phyloP scores from a whole-genome alignment of 805 yeast species.

The Maudiozyma serrabonitensis region DNA sequence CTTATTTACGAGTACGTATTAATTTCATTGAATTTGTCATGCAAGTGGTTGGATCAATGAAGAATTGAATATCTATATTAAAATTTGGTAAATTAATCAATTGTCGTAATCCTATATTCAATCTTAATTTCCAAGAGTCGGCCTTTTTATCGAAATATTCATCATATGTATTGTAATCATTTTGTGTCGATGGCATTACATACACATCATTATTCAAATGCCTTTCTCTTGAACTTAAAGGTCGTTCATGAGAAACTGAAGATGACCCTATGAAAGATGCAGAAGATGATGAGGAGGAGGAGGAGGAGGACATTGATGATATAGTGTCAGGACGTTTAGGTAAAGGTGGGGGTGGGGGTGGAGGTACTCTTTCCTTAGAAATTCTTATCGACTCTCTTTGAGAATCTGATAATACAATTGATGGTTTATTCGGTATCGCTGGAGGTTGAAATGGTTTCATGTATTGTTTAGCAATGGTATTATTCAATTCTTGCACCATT shows the following conservation, averaged over 20 bases:
- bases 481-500: constrained; percentile 25
- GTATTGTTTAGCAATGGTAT: constrained; percentile 10
- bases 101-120: constrained; percentile 31
- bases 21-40: constrained; percentile 1
- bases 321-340: background rate
- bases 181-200: constrained; percentile 22
- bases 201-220: background rate
- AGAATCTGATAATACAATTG: constrained; percentile 14
- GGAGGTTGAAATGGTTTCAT: constrained; percentile 14
- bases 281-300: too few species aligned
- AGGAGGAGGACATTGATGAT: too few species aligned
- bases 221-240: background rate
- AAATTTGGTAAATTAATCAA: constrained; percentile 13
- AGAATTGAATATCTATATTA: constrained; percentile 21
- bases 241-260: background rate
- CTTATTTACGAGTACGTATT: constrained; percentile 13
- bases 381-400: constrained; percentile 4
- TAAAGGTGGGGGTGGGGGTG: constrained; percentile 2
- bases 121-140: constrained; percentile 48
- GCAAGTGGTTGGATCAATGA: constrained; percentile 21
- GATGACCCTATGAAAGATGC: too few species aligned
- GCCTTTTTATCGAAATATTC: constrained; percentile 37
- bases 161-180: constrained; percentile 21
- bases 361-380: background rate
- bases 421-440: constrained; percentile 10